Percentiles rank a stretch among this genome's conserved stretches.
Conservation (phyloP, 2,329 filamentous ascomycete genomes). For the Remersonia thermophila region DNA sequence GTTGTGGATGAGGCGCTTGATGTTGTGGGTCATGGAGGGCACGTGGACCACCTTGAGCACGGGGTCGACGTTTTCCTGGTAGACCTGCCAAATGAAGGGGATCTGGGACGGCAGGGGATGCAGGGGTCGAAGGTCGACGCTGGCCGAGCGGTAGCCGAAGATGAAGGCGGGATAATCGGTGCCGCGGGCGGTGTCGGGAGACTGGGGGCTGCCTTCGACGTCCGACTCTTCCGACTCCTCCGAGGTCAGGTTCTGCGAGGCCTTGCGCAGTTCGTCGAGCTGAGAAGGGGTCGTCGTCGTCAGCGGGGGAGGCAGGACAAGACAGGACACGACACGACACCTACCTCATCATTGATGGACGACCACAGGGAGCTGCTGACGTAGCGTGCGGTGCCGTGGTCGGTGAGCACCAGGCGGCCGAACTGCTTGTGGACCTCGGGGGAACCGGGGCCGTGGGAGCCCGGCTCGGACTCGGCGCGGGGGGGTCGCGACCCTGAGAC, state of each 20-base stretch:
- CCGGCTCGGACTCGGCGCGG: slow-evolving; percentile 10
- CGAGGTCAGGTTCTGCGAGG: slow-evolving; percentile 36
- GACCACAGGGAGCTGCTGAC: slow-evolving; percentile 69
- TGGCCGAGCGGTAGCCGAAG: slow-evolving; percentile 59
- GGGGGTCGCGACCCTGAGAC: slow-evolving; percentile 9
- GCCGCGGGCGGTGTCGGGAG: slow-evolving; percentile 25
- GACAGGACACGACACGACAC: background rate
- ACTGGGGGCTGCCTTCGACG: slow-evolving; percentile 42
- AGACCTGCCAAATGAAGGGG: slow-evolving; percentile 56
- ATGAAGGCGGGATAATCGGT: slow-evolving; percentile 59
- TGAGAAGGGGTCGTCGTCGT: slow-evolving; percentile 14
- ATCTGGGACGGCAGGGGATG: slow-evolving; percentile 57
- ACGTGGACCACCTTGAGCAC: slow-evolving; percentile 60
- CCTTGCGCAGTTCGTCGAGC: slow-evolving; percentile 35
- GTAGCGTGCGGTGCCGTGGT: slow-evolving; percentile 54
- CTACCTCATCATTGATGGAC: slow-evolving; percentile 60
- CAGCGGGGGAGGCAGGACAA: too few species aligned
- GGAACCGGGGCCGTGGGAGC: slow-evolving; percentile 14
- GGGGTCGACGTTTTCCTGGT: slow-evolving; percentile 62
- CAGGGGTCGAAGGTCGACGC: slow-evolving; percentile 50
- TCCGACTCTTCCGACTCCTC: slow-evolving; percentile 47
- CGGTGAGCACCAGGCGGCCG: slow-evolving; percentile 57
- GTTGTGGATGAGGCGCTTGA: slow-evolving; percentile 49
- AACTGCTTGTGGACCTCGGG: slow-evolving; percentile 39
- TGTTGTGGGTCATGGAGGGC: slow-evolving; percentile 49